These are phyloP conservation scores for Nitzschia inconspicua DNA, from an alignment of 108 stramenopile species.

Conservation along the genomic window DNA sequence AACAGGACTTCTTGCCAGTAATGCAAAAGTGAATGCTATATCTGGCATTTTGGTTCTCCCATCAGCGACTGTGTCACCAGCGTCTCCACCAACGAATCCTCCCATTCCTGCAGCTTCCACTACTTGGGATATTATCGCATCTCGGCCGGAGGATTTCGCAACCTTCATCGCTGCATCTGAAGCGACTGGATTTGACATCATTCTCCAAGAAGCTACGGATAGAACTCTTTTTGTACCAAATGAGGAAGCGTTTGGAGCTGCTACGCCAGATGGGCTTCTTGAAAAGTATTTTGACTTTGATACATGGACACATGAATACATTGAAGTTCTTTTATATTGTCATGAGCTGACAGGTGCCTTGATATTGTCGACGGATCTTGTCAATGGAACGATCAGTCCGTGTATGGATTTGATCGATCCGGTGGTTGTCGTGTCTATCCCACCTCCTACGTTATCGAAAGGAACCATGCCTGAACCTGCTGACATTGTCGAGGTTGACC, in stretches of 20 bases:
- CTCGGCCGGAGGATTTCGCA: not conserved
- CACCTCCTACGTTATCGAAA: not conserved
- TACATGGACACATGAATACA: not conserved
- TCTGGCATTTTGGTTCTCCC: not conserved
- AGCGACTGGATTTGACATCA: not conserved
- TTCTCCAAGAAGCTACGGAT: not conserved
- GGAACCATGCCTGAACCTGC: constrained; percentile 12
- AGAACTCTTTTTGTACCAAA: not conserved
- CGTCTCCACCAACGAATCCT: not conserved
- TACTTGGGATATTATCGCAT: not conserved
- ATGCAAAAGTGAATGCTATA: not conserved
- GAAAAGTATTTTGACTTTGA: not conserved
- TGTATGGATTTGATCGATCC: not conserved
- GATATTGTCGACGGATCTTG: not conserved
- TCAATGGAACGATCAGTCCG: not conserved
- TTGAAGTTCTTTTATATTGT: not conserved
- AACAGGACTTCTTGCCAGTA: not conserved
- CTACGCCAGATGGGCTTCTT: not conserved
- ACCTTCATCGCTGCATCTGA: not conserved
- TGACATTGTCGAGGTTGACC: constrained; percentile 3
- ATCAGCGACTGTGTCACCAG: not conserved
- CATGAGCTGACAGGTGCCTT: not conserved
- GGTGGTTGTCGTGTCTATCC: not conserved
- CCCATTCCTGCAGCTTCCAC: not conserved
- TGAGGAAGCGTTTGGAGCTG: not conserved